Conservation (phyloP, 345 rosid species). For the Sonneratia caseolaris region DNA sequence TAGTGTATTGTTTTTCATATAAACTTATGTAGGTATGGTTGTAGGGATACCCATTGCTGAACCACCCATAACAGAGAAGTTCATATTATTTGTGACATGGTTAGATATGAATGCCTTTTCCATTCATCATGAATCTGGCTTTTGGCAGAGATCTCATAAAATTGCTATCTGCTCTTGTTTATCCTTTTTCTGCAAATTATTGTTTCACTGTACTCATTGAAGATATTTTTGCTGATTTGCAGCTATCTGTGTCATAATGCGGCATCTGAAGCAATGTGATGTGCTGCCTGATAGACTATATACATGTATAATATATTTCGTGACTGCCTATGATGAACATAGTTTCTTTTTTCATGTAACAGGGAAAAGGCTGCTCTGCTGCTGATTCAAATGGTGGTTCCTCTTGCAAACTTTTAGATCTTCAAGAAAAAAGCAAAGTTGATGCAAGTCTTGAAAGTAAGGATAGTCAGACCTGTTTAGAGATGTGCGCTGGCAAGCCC, state of each 20-base stretch:
- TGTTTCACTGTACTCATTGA: not conserved
- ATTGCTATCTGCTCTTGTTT: not conserved
- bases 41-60: not conserved
- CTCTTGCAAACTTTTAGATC: slow-evolving; percentile 25
- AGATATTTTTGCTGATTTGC: not conserved
- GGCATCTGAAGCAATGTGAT: not conserved
- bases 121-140: not conserved
- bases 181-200: not conserved
- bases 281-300: not conserved
- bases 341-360: not conserved
- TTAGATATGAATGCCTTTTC: not conserved
- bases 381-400: slow-evolving; percentile 27
- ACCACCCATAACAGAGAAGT: not conserved
- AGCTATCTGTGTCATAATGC: not conserved
- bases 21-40: no score
- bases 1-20: not conserved
- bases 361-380: slow-evolving; percentile 31
- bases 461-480: slow-evolving; percentile 26
- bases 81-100: not conserved
- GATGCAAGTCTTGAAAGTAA: slow-evolving; percentile 21
- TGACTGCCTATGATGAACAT: not conserved
- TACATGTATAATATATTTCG: not conserved
- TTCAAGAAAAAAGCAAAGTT: slow-evolving; percentile 20
- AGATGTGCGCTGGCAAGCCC: slow-evolving; percentile 13
- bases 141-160: not conserved